phyloP scores from a whole-genome alignment of 164 flowering plant species.

The Euptelea pleiosperma region DNA sequence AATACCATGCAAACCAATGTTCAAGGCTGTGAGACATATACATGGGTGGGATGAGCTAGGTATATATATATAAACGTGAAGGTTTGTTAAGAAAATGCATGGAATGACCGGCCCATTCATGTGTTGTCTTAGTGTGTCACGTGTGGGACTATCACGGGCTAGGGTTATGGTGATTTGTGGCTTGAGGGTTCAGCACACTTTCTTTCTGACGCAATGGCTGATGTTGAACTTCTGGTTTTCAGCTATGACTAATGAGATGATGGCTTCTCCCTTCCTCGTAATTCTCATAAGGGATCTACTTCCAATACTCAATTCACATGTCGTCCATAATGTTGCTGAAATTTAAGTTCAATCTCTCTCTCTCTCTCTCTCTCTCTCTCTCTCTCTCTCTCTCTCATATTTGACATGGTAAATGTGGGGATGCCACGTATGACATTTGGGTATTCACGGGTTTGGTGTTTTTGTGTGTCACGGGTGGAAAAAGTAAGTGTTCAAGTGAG shows the following conservation, averaged over 20 bases:
- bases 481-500: background rate
- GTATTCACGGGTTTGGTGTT: conserved; percentile 28
- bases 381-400: no score
- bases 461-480: conserved; percentile 32
- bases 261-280: background rate
- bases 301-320: conserved; percentile 12
- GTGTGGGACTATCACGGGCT: conserved; percentile 23
- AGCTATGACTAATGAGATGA: background rate
- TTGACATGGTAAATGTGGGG: background rate
- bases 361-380: conserved; percentile 7
- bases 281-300: conserved; percentile 8
- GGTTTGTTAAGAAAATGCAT: background rate
- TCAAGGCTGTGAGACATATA: no score
- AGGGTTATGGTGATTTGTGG: background rate
- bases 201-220: background rate
- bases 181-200: no score
- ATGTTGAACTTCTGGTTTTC: conserved; percentile 4
- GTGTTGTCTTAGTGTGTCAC: conserved; percentile 16
- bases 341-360: background rate
- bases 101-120: no score
- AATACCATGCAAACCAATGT: no score
- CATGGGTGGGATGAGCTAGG: no score
- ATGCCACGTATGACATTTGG: conserved; percentile 20
- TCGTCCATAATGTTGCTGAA: conserved; percentile 7
- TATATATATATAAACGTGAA: conserved; percentile 8